Percentiles rank a stretch among this genome's conserved stretches.
Conservation (phyloP, 345 rosid species). For the Aurinia saxatilis region DNA sequence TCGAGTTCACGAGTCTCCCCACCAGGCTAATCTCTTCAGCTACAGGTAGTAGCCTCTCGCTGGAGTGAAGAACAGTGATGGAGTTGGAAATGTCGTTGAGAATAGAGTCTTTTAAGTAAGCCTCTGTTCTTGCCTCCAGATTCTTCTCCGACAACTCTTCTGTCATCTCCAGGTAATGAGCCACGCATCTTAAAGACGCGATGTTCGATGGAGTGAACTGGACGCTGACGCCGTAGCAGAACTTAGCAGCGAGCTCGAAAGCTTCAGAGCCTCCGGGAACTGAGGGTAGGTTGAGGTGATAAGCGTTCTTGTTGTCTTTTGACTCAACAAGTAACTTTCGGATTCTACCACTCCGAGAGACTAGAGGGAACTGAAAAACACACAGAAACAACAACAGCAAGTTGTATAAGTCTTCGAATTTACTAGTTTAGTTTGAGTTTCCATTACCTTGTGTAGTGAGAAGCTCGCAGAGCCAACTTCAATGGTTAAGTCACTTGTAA, state of each 20-base stretch:
- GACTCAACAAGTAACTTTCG: constrained; percentile 61
- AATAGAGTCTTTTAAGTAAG: constrained; percentile 53
- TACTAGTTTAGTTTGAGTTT: neutral
- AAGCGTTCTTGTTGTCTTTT: constrained; percentile 53
- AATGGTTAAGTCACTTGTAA: constrained; percentile 75
- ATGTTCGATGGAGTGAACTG: constrained; percentile 64
- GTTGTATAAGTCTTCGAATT: neutral
- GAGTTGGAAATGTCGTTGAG: constrained; percentile 63
- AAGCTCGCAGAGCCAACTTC: constrained; percentile 80
- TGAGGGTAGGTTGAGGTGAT: constrained; percentile 45
- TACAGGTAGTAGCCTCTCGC: constrained; percentile 60
- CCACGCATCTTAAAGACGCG: constrained; percentile 59
- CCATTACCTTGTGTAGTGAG: constrained; percentile 77
- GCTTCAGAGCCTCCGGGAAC: constrained; percentile 93
- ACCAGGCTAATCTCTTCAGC: constrained; percentile 79
- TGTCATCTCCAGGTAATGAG: constrained; percentile 93
- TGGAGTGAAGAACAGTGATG: constrained; percentile 57
- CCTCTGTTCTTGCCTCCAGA: constrained; percentile 61
- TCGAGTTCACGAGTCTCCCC: constrained; percentile 60
- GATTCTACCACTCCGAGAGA: constrained; percentile 82
- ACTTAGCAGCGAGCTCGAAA: constrained; percentile 92
- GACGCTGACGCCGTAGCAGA: constrained; percentile 74
- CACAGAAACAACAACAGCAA: neutral
- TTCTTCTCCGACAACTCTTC: constrained; percentile 83
- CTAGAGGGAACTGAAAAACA: constrained; percentile 68